Conservation (phyloP, 2,329 filamentous ascomycete genomes). For the Chrysoporthe austroafricana region DNA sequence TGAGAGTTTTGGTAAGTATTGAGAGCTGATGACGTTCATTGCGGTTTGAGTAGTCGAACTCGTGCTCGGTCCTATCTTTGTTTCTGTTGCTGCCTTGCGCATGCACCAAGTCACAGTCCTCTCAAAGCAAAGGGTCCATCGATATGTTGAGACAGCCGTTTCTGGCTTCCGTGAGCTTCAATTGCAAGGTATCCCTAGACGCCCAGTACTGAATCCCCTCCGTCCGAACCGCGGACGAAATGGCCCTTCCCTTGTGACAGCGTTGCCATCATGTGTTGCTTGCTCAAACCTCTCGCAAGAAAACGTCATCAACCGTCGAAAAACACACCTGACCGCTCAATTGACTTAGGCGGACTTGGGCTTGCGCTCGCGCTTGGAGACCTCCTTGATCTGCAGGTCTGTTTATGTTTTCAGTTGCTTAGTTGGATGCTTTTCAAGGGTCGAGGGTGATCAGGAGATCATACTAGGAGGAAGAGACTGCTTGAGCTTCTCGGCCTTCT, state of each 20-base stretch:
- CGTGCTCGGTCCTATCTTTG: conserved; percentile 15
- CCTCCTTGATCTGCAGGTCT: conserved; percentile 59
- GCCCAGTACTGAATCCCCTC: conserved; percentile 50
- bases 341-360: conserved; percentile 43
- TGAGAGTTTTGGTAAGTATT: conserved; percentile 34
- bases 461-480: conserved; percentile 96
- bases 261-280: conserved; percentile 29
- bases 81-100: conserved; percentile 32
- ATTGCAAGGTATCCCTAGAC: conserved; percentile 61
- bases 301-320: conserved; percentile 26
- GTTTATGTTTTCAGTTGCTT: conserved; percentile 39
- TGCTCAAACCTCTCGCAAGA: conserved; percentile 36
- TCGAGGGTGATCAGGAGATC: conserved; percentile 42
- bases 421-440: conserved; percentile 43
- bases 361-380: conserved; percentile 64
- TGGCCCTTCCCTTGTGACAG: conserved; percentile 32
- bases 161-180: conserved; percentile 41
- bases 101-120: conserved; percentile 35
- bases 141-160: conserved; percentile 29
- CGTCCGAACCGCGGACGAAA: conserved; percentile 37
- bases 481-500: conserved; percentile 99
- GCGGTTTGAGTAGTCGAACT: not conserved
- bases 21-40: conserved; percentile 24
- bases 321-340: conserved; percentile 15
- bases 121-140: not conserved